Evolutionary conservation across 768 basidiomycete species (phyloP).

Genomic region (Asterophora parasitica): DNA sequence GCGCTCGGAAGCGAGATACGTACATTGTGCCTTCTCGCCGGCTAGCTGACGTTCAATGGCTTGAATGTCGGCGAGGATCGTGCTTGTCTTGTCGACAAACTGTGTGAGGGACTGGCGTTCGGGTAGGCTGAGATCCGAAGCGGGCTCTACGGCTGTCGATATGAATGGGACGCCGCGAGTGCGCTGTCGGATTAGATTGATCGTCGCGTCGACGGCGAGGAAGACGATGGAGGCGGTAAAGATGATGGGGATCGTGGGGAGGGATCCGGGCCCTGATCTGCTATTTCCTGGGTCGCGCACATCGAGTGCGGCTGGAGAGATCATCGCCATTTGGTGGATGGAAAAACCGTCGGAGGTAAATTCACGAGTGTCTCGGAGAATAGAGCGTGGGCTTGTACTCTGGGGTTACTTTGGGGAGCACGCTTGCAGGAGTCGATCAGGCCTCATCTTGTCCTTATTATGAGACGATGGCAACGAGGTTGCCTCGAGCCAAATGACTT

Average conservation of each 20-base stretch:
- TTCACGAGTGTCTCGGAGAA: not conserved
- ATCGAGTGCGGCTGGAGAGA: constrained; percentile 12
- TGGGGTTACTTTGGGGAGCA: too few relatives aligned
- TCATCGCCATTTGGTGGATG: constrained; percentile 4
- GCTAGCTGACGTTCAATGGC: constrained; percentile 24
- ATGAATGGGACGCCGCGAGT: constrained; percentile 16
- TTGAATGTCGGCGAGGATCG: constrained; percentile 24
- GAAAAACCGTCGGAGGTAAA: not conserved
- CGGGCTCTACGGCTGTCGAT: not conserved
- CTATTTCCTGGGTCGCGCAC: constrained; percentile 12
- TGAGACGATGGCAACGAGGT: constrained; percentile 15
- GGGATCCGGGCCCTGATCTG: not conserved
- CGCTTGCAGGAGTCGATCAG: too few relatives aligned
- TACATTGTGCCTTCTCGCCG: not conserved
- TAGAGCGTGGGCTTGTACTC: too few relatives aligned
- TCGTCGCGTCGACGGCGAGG: constrained; percentile 28
- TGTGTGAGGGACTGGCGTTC: constrained; percentile 5
- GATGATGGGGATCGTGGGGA: constrained; percentile 22
- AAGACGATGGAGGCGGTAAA: constrained; percentile 30
- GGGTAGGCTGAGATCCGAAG: not conserved
- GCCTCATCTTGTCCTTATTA: constrained; percentile 10
- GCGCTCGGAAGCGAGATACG: not conserved
- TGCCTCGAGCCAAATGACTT: constrained; percentile 12
- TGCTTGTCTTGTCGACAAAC: constrained; percentile 21
- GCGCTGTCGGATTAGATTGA: constrained; percentile 18